phyloP scores from a whole-genome alignment of 1,139 yeast species.

The Saccharomycopsis phalli region DNA sequence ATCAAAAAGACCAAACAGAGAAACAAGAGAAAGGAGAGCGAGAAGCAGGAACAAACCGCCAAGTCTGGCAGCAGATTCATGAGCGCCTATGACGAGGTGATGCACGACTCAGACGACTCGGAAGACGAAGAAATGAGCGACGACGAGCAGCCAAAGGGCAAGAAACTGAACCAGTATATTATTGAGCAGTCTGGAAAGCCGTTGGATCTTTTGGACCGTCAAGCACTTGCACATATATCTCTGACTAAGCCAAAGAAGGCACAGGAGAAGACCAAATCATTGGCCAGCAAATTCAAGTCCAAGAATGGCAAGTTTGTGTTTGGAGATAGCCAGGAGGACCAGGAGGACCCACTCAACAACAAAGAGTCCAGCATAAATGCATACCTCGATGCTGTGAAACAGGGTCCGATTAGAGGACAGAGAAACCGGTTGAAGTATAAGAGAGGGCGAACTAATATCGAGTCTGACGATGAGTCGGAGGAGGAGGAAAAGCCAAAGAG shows the following conservation, averaged over 20 bases:
- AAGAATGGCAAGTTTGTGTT: conserved; percentile 45
- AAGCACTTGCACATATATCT: conserved; percentile 78
- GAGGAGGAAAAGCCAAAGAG: conserved; percentile 27
- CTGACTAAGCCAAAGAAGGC: conserved; percentile 68
- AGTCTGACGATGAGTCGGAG: conserved; percentile 48
- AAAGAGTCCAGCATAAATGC: conserved; percentile 52
- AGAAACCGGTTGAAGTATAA: conserved; percentile 82
- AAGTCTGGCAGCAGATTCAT: conserved; percentile 36
- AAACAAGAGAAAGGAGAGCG: conserved; percentile 62
- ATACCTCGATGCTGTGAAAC: conserved; percentile 84
- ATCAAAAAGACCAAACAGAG: conserved; percentile 82
- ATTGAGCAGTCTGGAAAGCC: conserved; percentile 77
- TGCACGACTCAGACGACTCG: conserved; percentile 37
- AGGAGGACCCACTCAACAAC: conserved; percentile 41
- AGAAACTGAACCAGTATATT: conserved; percentile 52
- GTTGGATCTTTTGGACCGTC: conserved; percentile 77
- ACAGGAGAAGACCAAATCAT: conserved; percentile 29
- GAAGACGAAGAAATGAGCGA: conserved; percentile 30
- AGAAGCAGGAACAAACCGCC: conserved; percentile 27
- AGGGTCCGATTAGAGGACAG: conserved; percentile 91
- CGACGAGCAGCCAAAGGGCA: conserved; percentile 26
- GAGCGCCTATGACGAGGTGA: conserved; percentile 81
- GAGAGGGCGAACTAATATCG: conserved; percentile 45
- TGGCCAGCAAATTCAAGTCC: conserved; percentile 38
- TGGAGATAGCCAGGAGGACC: conserved; percentile 36